A percentile compares a stretch with the other conserved stretches of the same genome.
These are phyloP conservation scores for Melampsora larici-populina DNA, from an alignment of 1,284 basidiomycete species.

Conservation along the genomic window DNA sequence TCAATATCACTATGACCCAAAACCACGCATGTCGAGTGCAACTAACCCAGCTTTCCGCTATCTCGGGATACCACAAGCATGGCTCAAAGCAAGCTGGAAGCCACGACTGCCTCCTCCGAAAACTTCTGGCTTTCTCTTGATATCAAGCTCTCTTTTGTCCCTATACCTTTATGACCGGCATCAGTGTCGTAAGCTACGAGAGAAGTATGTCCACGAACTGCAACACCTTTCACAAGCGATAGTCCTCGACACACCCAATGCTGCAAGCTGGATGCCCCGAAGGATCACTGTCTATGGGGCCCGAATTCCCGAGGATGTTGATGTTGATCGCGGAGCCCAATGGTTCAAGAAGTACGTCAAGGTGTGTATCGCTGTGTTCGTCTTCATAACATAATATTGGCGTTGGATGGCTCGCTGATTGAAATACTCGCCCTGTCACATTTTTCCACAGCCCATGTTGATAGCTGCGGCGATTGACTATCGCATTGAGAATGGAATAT, in stretches of 20 bases:
- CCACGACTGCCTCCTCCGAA: constrained; percentile 53
- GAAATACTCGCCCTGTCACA: background rate
- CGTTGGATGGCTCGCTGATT: background rate
- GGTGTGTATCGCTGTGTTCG: constrained; percentile 27
- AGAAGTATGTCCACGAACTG: constrained; percentile 52
- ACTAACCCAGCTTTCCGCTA: constrained; percentile 43
- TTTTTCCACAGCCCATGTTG: constrained; percentile 49
- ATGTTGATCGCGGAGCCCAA: constrained; percentile 51
- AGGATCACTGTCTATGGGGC: constrained; percentile 52
- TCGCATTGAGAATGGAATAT: constrained; percentile 51
- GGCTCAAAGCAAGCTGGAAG: constrained; percentile 49
- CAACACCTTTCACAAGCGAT: constrained; percentile 50
- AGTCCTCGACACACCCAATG: constrained; percentile 39
- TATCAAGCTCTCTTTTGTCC: constrained; percentile 48
- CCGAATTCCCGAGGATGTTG: constrained; percentile 53
- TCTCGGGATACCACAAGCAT: constrained; percentile 36
- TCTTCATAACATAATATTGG: background rate
- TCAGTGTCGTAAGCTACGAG: constrained; percentile 49
- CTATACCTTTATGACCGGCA: constrained; percentile 53
- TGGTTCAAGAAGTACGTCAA: constrained; percentile 54
- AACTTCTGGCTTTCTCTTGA: constrained; percentile 51
- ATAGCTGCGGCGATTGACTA: constrained; percentile 53
- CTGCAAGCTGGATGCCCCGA: constrained; percentile 48
- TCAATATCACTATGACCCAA: too few species aligned
- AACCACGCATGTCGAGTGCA: background rate